Conservation (phyloP, 306 rosid species). For the Begonia masoniana region DNA sequence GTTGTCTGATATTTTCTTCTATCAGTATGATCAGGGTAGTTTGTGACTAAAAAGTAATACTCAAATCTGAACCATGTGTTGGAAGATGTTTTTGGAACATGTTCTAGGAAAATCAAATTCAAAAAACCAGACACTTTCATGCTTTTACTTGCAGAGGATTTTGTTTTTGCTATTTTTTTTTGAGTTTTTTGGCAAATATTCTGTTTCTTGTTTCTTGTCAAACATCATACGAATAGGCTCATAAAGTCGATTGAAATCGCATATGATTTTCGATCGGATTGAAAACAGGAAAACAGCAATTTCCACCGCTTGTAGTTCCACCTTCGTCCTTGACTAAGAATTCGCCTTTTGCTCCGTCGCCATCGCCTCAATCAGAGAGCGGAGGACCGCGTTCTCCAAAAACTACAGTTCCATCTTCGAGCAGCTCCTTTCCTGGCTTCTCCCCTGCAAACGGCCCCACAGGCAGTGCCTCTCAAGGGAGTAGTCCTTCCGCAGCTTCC, state of each 20-base stretch:
- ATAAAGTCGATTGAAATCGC: neutral
- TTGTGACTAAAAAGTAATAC: neutral
- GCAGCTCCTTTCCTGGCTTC: slow-evolving; percentile 38
- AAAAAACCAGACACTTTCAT: too few species aligned
- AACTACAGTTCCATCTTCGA: slow-evolving; percentile 39
- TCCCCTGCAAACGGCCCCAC: slow-evolving; percentile 57
- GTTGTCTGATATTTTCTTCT: too few species aligned
- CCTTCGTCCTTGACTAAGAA: slow-evolving; percentile 50
- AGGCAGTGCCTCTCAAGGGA: slow-evolving; percentile 26
- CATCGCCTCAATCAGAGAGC: slow-evolving; percentile 51
- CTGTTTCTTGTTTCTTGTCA: too few species aligned
- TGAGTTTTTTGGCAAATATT: too few species aligned
- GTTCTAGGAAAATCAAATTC: too few species aligned
- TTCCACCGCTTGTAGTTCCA: slow-evolving; percentile 73
- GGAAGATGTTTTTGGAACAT: neutral
- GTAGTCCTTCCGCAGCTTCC: neutral
- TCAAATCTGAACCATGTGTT: neutral
- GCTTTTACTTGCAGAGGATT: too few species aligned
- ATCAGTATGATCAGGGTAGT: too few species aligned
- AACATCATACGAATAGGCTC: too few species aligned
- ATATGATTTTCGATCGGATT: neutral
- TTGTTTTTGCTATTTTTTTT: too few species aligned
- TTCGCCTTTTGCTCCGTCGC: slow-evolving; percentile 48
- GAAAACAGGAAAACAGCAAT: slow-evolving; percentile 54
- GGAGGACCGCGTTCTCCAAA: slow-evolving; percentile 27